Percentiles rank a stretch among this genome's conserved stretches.
phyloP scores from a whole-genome alignment of 2,329 filamentous ascomycete genomes.

The Aureobasidium leucospermi region DNA sequence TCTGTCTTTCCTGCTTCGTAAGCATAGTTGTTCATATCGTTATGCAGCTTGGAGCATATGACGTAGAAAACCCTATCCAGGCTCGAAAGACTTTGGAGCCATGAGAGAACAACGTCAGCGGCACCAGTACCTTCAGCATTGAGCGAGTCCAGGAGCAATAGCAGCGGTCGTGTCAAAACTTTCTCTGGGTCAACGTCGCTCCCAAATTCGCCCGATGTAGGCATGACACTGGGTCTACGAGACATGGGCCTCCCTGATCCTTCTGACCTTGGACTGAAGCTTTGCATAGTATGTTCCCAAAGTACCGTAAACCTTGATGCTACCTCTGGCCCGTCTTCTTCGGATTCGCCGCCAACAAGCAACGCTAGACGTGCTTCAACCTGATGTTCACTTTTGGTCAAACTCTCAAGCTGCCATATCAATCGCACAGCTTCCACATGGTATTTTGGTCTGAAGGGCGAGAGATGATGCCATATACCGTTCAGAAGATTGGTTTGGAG shows the following conservation, averaged over 20 bases:
- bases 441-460: slow-evolving; percentile 78
- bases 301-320: slow-evolving; percentile 66
- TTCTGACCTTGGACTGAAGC: slow-evolving; percentile 13
- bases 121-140: slow-evolving; percentile 64
- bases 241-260: slow-evolving; percentile 15
- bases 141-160: slow-evolving; percentile 73
- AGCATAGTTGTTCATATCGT: slow-evolving; percentile 15
- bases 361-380: slow-evolving; percentile 12
- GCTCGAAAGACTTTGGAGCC: slow-evolving; percentile 60
- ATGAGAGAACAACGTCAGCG: slow-evolving; percentile 69
- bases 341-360: slow-evolving; percentile 4
- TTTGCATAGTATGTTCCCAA: slow-evolving; percentile 65
- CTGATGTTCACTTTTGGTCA: slow-evolving; percentile 38
- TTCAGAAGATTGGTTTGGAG: slow-evolving; percentile 63
- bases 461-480: slow-evolving; percentile 72
- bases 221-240: slow-evolving; percentile 24
- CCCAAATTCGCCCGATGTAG: slow-evolving; percentile 30
- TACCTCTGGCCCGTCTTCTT: slow-evolving; percentile 38
- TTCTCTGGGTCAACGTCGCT: slow-evolving; percentile 56
- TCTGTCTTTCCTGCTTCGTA: background rate
- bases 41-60: slow-evolving; percentile 16
- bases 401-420: slow-evolving; percentile 77
- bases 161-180: slow-evolving; percentile 72
- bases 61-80: slow-evolving; percentile 42
- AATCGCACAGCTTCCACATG: slow-evolving; percentile 87